Percentiles rank a stretch among this genome's conserved stretches.
Conservation (phyloP, 805 yeast genomes). For the Ogataea trehaloabstinens region DNA sequence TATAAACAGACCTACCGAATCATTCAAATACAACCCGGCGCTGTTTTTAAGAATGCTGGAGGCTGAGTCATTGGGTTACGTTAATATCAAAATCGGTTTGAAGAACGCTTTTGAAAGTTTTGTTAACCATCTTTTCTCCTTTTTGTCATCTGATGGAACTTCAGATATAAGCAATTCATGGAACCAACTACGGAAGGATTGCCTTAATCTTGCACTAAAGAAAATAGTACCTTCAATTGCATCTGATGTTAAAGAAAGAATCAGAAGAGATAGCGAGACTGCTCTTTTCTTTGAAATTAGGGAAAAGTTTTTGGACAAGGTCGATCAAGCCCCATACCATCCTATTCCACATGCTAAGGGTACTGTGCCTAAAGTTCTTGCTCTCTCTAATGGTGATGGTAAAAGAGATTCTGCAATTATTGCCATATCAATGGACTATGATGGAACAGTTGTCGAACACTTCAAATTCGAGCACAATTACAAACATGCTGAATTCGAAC, state of each 20-base stretch:
- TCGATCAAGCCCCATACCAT: slow-evolving; percentile 92
- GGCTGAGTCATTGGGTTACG: slow-evolving; percentile 79
- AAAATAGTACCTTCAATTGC: slow-evolving; percentile 66
- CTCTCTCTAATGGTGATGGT: slow-evolving; percentile 86
- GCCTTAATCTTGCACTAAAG: slow-evolving; percentile 65
- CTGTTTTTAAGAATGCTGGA: slow-evolving; percentile 83
- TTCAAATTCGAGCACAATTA: slow-evolving; percentile 77
- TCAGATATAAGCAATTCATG: slow-evolving; percentile 75
- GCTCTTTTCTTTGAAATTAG: slow-evolving; percentile 69
- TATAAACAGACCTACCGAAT: slow-evolving; percentile 71
- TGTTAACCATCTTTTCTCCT: slow-evolving; percentile 48
- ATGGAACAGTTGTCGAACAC: slow-evolving; percentile 73
- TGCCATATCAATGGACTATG: slow-evolving; percentile 75
- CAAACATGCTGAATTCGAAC: slow-evolving; percentile 62
- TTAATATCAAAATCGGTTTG: slow-evolving; percentile 60
- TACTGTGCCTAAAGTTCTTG: slow-evolving; percentile 78
- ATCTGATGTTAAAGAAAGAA: slow-evolving; percentile 76
- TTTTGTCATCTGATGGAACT: slow-evolving; percentile 72
- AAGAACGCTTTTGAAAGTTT: slow-evolving; percentile 42
- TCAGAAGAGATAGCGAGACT: slow-evolving; percentile 74
- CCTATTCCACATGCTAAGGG: slow-evolving; percentile 78
- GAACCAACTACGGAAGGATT: slow-evolving; percentile 71
- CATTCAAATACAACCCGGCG: slow-evolving; percentile 74
- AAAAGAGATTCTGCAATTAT: slow-evolving; percentile 81
- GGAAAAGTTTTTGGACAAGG: slow-evolving; percentile 59